These are phyloP conservation scores for Schizochytrium sp. DNA, from an alignment of 108 stramenopile species.

Conservation along the genomic window DNA sequence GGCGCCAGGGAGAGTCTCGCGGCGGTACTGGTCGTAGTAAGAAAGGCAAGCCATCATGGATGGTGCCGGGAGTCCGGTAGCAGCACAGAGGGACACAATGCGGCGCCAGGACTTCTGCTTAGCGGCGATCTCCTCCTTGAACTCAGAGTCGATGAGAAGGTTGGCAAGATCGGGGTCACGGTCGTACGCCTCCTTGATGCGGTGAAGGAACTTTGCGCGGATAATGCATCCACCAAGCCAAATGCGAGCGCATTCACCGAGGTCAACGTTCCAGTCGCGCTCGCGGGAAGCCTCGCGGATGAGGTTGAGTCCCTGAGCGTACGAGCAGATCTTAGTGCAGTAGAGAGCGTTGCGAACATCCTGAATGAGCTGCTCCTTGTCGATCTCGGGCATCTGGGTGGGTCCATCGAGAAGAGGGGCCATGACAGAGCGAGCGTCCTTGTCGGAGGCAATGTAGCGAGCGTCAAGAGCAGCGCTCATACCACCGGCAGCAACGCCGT, in stretches of 20 bases:
- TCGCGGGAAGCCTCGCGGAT: slow-evolving; percentile 89
- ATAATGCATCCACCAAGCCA: slow-evolving; percentile 99
- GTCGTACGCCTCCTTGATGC: slow-evolving; percentile 89
- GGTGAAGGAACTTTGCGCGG: slow-evolving; percentile 88
- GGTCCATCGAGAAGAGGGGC: slow-evolving; percentile 87
- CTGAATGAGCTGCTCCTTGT: slow-evolving; percentile 89
- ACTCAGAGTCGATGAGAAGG: slow-evolving; percentile 91
- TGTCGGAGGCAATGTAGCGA: slow-evolving; percentile 89
- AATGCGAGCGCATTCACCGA: slow-evolving; percentile 92
- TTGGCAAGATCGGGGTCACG: slow-evolving; percentile 83
- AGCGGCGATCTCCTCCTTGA: slow-evolving; percentile 83
- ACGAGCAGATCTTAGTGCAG: slow-evolving; percentile 95
- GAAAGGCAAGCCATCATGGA: slow-evolving; percentile 87
- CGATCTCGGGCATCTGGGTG: slow-evolving; percentile 80
- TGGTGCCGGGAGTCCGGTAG: slow-evolving; percentile 88
- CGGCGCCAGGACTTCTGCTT: slow-evolving; percentile 91
- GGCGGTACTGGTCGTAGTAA: slow-evolving; percentile 96
- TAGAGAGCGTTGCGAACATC: slow-evolving; percentile 92
- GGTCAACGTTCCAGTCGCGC: slow-evolving; percentile 89
- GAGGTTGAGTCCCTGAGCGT: slow-evolving; percentile 94
- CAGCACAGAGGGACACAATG: slow-evolving; percentile 89
- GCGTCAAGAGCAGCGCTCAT: slow-evolving; percentile 95
- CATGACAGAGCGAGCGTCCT: slow-evolving; percentile 90
- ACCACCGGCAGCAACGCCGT: slow-evolving; percentile 91
- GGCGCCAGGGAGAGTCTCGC: slow-evolving; percentile 84